These are phyloP conservation scores for Pharnaceum exiguum DNA, from an alignment of 148 eudicot genomes.

Conservation along the genomic window DNA sequence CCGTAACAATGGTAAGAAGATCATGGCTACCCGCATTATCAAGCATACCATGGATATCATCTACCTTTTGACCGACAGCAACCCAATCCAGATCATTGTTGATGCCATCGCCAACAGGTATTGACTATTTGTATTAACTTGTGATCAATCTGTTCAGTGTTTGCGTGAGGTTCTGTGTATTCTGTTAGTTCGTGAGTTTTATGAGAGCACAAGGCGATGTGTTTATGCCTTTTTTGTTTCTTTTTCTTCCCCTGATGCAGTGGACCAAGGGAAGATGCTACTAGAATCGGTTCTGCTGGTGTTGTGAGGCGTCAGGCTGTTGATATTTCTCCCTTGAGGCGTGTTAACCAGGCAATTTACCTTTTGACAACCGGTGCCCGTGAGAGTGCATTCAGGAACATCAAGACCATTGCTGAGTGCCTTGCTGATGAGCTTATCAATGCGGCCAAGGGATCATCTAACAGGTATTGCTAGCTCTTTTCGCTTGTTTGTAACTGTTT, in stretches of 20 bases:
- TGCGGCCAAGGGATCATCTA: slow-evolving; percentile 35
- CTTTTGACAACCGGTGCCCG: slow-evolving; percentile 32
- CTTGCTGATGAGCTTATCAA: slow-evolving; percentile 34
- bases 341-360: slow-evolving; percentile 33
- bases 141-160: too few species aligned
- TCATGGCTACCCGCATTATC: slow-evolving; percentile 31
- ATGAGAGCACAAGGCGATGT: too few species aligned
- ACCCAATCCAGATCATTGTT: slow-evolving; percentile 28
- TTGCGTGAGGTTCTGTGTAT: too few species aligned
- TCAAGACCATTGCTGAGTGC: slow-evolving; percentile 35
- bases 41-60: slow-evolving; percentile 37
- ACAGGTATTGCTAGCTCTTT: slow-evolving; percentile 20
- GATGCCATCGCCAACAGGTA: slow-evolving; percentile 35
- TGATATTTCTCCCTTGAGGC: slow-evolving; percentile 33
- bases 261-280: slow-evolving; percentile 37
- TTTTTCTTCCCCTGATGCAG: neutral
- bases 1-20: slow-evolving; percentile 30
- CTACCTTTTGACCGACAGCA: slow-evolving; percentile 26
- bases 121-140: too few species aligned
- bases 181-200: too few species aligned
- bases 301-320: slow-evolving; percentile 40
- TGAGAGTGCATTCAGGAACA: slow-evolving; percentile 38
- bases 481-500: neutral
- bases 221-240: neutral
- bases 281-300: slow-evolving; percentile 37